A percentile compares a stretch with the other conserved stretches of the same genome.
Conservation (phyloP, 2,329 filamentous ascomycete genomes). For the Aureobasidium sp. region DNA sequence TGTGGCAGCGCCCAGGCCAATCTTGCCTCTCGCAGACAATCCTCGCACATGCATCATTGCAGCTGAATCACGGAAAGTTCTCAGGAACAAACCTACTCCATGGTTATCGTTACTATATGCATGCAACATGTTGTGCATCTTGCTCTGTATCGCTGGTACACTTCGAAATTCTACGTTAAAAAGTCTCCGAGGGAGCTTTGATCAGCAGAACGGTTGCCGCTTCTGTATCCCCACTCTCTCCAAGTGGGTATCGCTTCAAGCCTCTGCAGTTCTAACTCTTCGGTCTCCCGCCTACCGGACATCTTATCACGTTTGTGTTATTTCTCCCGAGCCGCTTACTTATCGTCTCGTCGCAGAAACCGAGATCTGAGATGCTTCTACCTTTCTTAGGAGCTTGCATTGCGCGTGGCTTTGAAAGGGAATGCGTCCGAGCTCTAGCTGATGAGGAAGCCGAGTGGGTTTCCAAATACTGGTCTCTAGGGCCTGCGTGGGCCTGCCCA, state of each 20-base stretch:
- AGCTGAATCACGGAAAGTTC: conserved; percentile 11
- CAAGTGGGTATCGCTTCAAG: conserved; percentile 3
- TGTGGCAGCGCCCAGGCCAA: conserved; percentile 5
- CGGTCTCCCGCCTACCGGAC: not conserved
- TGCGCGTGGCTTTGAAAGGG: not conserved
- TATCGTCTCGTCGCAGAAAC: not conserved
- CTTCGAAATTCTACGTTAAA: not conserved
- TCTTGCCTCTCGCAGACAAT: not conserved
- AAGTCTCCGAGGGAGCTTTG: conserved; percentile 1
- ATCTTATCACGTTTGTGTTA: not conserved
- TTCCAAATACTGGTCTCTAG: not conserved
- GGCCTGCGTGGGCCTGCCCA: too few species aligned
- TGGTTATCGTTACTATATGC: conserved; percentile 2
- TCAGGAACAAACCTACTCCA: conserved; percentile 4
- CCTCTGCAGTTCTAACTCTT: not conserved
- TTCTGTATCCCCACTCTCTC: not conserved
- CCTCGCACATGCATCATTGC: not conserved
- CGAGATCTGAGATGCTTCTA: not conserved
- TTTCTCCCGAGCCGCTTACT: not conserved
- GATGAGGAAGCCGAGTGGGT: conserved; percentile 21
- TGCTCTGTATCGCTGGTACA: not conserved
- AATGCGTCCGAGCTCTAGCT: not conserved
- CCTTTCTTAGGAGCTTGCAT: not conserved
- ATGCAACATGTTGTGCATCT: conserved; percentile 1
- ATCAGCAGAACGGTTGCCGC: conserved; percentile 1